These are phyloP conservation scores for Omphalea diandra DNA, from an alignment of 441 rosid genomes.

Conservation along the genomic window DNA sequence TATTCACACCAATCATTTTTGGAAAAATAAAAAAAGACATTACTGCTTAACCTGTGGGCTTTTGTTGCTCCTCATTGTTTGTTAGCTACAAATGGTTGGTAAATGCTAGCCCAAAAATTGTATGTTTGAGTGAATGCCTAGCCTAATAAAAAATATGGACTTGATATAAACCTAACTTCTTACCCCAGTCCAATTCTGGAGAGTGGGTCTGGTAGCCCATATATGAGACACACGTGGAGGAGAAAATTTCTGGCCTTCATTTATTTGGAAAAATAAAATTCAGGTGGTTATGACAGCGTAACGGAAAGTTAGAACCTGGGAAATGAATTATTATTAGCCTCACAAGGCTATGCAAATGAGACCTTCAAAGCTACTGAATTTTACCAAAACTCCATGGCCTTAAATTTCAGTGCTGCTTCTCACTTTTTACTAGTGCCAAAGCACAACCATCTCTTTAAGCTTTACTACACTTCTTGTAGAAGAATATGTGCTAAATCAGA, in stretches of 20 bases:
- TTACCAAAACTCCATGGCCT: constrained; percentile 17
- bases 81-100: neutral
- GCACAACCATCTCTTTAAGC: constrained; percentile 29
- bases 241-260: neutral
- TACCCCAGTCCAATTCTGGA: neutral
- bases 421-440: constrained; percentile 25
- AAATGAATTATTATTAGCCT: constrained; percentile 8
- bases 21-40: too few species aligned
- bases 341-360: constrained; percentile 18
- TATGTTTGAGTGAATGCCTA: too few species aligned
- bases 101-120: too few species aligned
- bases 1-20: too few species aligned
- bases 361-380: neutral
- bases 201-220: neutral
- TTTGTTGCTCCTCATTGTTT: too few species aligned
- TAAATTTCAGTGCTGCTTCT: constrained; percentile 25
- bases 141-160: too few species aligned
- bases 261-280: neutral
- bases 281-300: neutral
- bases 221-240: constrained; percentile 2
- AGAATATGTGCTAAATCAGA: constrained; percentile 46
- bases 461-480: constrained; percentile 26
- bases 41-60: too few species aligned
- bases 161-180: too few species aligned
- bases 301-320: neutral